A percentile compares a stretch with the other conserved stretches of the same genome.
These are phyloP conservation scores for Zasmidium cellare DNA, from an alignment of 2,329 filamentous ascomycete genomes.

Conservation along the genomic window DNA sequence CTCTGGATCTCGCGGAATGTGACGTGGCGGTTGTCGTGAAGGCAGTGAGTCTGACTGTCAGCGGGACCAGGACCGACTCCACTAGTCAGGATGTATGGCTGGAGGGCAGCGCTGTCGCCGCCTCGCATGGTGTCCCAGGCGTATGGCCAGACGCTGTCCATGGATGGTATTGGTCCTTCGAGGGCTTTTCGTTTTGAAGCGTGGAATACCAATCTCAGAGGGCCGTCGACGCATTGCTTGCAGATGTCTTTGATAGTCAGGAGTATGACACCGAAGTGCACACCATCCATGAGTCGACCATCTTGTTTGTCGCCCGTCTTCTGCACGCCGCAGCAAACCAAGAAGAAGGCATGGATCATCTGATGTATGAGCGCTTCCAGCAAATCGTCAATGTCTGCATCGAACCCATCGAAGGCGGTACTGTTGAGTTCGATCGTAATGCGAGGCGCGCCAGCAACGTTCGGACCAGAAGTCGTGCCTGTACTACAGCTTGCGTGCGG, in stretches of 20 bases:
- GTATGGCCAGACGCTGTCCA: background rate
- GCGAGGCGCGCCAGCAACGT: constrained; percentile 27
- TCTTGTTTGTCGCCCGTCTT: constrained; percentile 33
- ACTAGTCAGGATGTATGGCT: constrained; percentile 18
- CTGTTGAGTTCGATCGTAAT: constrained; percentile 39
- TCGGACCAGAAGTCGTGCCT: constrained; percentile 39
- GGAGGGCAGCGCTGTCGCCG: constrained; percentile 22
- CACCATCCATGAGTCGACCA: constrained; percentile 38
- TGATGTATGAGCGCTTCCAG: constrained; percentile 44
- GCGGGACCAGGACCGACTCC: constrained; percentile 15
- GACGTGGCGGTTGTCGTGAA: constrained; percentile 31
- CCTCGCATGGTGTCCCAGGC: background rate
- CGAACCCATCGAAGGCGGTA: constrained; percentile 27
- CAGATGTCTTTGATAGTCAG: constrained; percentile 39
- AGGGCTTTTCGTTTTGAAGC: constrained; percentile 19
- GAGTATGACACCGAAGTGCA: constrained; percentile 44
- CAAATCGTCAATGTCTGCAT: constrained; percentile 34
- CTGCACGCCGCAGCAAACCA: constrained; percentile 42
- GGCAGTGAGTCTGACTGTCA: constrained; percentile 32
- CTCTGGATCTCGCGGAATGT: constrained; percentile 31
- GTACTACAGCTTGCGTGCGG: constrained; percentile 29
- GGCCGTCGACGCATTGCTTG: constrained; percentile 25
- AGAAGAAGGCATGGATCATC: constrained; percentile 48
- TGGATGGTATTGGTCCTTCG: background rate
- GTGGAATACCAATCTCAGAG: constrained; percentile 37